Conservation (phyloP, 305 asterid genomes). For the Solanum hybrid region DNA sequence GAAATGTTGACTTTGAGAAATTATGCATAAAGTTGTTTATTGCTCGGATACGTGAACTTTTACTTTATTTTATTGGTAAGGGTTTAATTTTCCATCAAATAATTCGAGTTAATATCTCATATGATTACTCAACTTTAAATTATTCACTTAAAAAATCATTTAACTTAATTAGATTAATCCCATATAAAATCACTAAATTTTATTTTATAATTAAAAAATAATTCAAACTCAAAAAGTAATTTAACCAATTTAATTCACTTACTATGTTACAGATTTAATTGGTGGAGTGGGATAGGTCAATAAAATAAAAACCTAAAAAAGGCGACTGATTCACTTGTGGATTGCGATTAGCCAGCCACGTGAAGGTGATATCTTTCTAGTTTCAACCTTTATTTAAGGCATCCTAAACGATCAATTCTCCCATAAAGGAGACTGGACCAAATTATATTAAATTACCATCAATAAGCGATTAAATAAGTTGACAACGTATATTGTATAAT, state of each 20-base stretch:
- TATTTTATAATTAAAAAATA: no score
- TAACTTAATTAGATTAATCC: no score
- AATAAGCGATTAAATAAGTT: neutral
- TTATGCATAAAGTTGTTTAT: neutral
- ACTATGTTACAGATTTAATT: neutral
- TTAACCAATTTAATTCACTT: neutral
- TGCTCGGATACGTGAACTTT: fast-evolving
- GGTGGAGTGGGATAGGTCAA: neutral
- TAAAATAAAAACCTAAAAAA: neutral
- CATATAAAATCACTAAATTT: no score
- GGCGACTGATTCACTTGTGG: neutral
- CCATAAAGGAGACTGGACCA: neutral
- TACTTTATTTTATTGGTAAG: no score
- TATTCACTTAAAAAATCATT: no score
- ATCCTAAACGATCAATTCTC: neutral
- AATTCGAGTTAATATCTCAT: neutral
- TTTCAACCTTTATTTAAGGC: neutral
- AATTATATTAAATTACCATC: neutral
- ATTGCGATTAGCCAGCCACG: neutral
- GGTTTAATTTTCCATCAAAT: no score
- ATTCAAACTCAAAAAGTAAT: neutral
- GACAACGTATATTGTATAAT: neutral
- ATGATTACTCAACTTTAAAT: no score
- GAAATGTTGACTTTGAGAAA: neutral
- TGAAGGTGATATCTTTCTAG: neutral